Evolutionary conservation across 2,329 filamentous ascomycete species (phyloP), one percentile per base, ranked within the genome.

Genomic region (Arthrobotrys iridis): DNA sequence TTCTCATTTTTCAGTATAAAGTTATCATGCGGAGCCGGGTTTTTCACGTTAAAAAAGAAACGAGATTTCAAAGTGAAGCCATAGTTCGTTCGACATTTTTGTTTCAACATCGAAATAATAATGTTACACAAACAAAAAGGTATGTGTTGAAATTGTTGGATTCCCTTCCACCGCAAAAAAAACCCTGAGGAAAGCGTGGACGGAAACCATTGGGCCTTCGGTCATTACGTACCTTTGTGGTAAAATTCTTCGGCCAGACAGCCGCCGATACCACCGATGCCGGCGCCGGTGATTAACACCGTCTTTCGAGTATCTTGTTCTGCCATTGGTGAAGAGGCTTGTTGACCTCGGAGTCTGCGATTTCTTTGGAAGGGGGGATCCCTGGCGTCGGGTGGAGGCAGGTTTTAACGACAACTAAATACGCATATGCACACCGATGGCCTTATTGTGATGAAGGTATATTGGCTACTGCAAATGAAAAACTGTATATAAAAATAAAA

Each of bases 251-350:
- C 78, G 13, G 85, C 86, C 8, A 88, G 64, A 1, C 84, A 85
- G 78, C 87, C 84, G 40, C 87, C 87, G 70, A 88, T 88, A 28
- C 87, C 87, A 11, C 87, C 87, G 0, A 87, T 86, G 4, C 87
- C 85, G 79, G 87, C 88, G 11, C 85, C 85, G 24, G 85, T 87
- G 73, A 87, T 85, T 28, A 86, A 82, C 11, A 86, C 85, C 4
- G 82, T 83, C 77, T 83, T 86, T n/a, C 78, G 65, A 8, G 52
- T 76, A 75, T 77, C 76, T 24, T 33, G 37, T 22, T 71, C 70
- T n/a, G 26, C 41, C 48, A 46, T 62, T 11, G 13, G 24, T 26
- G 43, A 26, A 2, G 4, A 20, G 15, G n/a, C n/a, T 18, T 48
- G 10, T 20, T 8, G n/a, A n/a, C n/a, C n/a, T n/a, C n/a, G n/a